These are phyloP conservation scores for Nakazawaea anatomiae DNA, from an alignment of 805 yeast genomes.

Conservation along the genomic window DNA sequence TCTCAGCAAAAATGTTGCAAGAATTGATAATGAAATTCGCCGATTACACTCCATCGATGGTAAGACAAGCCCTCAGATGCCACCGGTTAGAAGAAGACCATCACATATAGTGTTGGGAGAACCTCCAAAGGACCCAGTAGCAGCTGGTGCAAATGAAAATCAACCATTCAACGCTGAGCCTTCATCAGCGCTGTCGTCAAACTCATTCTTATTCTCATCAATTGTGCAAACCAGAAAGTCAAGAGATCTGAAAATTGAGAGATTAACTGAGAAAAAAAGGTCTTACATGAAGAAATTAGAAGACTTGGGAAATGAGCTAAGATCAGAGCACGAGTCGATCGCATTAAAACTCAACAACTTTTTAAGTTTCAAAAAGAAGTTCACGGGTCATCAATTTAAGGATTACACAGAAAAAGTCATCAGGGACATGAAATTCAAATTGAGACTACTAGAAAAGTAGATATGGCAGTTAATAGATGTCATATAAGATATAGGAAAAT, in stretches of 20 bases:
- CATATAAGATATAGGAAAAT: neutral
- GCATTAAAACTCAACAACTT: slow-evolving; percentile 62
- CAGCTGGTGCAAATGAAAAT: neutral
- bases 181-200: neutral
- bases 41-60: slow-evolving; percentile 5
- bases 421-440: slow-evolving; percentile 18
- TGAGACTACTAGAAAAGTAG: slow-evolving; percentile 1
- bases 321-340: slow-evolving; percentile 48
- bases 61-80: neutral
- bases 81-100: neutral
- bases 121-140: neutral
- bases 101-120: neutral
- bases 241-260: slow-evolving; percentile 5
- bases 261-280: neutral
- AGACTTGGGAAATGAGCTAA: slow-evolving; percentile 35
- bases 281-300: slow-evolving; percentile 31
- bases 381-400: slow-evolving; percentile 31
- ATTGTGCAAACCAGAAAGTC: slow-evolving; percentile 7
- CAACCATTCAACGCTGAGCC: too few species aligned
- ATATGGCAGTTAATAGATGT: neutral
- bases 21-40: neutral
- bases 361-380: slow-evolving; percentile 41
- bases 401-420: slow-evolving; percentile 25
- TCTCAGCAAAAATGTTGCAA: neutral
- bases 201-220: slow-evolving; percentile 7